Base-by-base conservation (phyloP, 768 basidiomycete species). In the Daedaleopsis nitida region DNA sequence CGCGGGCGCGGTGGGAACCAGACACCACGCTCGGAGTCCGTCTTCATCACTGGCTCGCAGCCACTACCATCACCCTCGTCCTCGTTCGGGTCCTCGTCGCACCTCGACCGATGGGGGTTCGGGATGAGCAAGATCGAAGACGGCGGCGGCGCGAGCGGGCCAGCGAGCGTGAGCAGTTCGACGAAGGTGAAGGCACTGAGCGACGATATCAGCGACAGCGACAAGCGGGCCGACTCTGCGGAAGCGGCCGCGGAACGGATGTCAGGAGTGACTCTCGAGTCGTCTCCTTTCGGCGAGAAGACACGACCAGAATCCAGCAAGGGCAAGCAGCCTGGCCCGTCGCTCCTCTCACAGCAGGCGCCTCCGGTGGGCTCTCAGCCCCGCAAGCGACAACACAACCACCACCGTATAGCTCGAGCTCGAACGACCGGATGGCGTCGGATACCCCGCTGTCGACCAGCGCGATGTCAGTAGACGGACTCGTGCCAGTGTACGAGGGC, bases 1-100 rank as follows among this genome's bases (percentile, higher is more conserved):
- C 94, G 94, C 66, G 96, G 96, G 9, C 83, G 96, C 42, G 94
- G 96, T 7, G 96, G 96, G 0, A 96, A 97, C 73, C 96, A 98
- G 75, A 98, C 96, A 0, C 96, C 96, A 1, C 83, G 95, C 49
- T 81, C 83, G 14, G 94, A 97, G 68, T 81, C 80, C 9, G 79
- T 89, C 52, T 86, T 91, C 79, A 96, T 98, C 74, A 96, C 94
- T 5, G 93, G 91, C 32, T 94, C 91, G 0, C 96, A 95, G 70
- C 96, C 96, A 0, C 81, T 99, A 6, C 96, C 96, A 0, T 92
- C 91, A 2, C 91, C 91, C 0, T 87, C 86, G 16, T 89, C 88
- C 34, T 88, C 88, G 5, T 88, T 84, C 69, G 84, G 80, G 48
- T 79, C 83, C 21, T 86, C 85, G 54, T 90, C 92, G 13, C 70